Evolutionary conservation across 2,329 filamentous ascomycete species (phyloP), one percentile per base, ranked within the genome.

Genomic region (Tolypocladium cylindrosporum): DNA sequence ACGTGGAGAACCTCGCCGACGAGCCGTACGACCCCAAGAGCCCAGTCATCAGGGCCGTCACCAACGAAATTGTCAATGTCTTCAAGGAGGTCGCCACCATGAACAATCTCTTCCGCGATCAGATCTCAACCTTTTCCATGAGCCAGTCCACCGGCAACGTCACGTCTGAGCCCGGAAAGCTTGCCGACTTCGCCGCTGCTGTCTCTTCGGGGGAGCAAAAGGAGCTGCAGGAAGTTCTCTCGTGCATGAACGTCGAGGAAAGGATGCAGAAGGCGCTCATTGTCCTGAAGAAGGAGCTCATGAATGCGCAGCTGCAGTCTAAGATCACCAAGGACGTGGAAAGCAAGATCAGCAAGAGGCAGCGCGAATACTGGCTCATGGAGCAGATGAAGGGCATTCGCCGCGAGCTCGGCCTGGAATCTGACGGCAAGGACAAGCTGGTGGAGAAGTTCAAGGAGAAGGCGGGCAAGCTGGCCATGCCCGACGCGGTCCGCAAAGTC

Each of bases 301-400:
- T 97, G 89, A 99, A 97, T 65, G 94, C 94, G 0, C 90, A 97
- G 70, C 79, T 99, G 37, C 93, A 97, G 72, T 93, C 90, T 58
- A 99, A 97, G 79, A 97, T 99, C 59, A 91, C 89, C 59, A 97
- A 97, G 75, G 94, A 99, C 69, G 95, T 99, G 21, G 94, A 97
- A 72, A 91, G 85, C 68, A 97, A 96, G 75, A 97, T 99, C 57
- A 92, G 92, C 66, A 97, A 99, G 76, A 87, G 93, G 37, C 94
- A 99, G 72, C 86, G 94, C 56, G 94, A 99, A 70, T 99, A 97
- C 76, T 97, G 91, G 90, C 78, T 99, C 53, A 95, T 96, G 91
- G 94, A 99, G 74, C 95, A 99, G 72, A 96, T 99, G 92, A 97
- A 97, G 78, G 94, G 92, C 34, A 99, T 99, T 68, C 88, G 91